Conservation (phyloP, 2,329 filamentous ascomycete species). For the Neocucurbitaria cava region DNA sequence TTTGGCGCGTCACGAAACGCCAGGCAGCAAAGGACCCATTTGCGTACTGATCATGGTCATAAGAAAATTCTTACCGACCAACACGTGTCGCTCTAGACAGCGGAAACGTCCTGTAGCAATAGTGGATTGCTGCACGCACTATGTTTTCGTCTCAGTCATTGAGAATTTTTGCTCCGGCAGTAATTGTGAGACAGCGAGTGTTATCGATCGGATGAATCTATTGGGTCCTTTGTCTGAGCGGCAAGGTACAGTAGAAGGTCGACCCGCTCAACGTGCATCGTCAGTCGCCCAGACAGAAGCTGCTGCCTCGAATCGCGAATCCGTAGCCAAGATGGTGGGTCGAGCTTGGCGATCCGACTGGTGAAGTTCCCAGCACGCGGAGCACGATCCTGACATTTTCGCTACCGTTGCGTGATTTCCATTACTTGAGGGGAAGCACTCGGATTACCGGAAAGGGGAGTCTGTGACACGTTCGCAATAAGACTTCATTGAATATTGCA, state of each 20-base stretch:
- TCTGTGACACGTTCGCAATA: constrained; percentile 26
- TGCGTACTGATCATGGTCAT: constrained; percentile 27
- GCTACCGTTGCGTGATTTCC: constrained; percentile 21
- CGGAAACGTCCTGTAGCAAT: constrained; percentile 19
- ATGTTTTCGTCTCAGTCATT: constrained; percentile 19
- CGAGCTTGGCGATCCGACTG: constrained; percentile 22
- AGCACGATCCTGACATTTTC: constrained; percentile 19
- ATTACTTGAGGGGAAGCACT: constrained; percentile 29
- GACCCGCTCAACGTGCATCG: constrained; percentile 22
- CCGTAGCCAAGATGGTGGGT: constrained; percentile 17
- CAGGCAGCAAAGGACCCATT: constrained; percentile 30
- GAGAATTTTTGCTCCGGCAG: constrained; percentile 12
- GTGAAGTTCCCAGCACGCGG: constrained; percentile 23
- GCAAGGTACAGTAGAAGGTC: constrained; percentile 25
- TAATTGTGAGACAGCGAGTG: constrained; percentile 27
- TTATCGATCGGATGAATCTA: constrained; percentile 9
- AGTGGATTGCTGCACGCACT: constrained; percentile 24
- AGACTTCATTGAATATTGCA: constrained; percentile 24
- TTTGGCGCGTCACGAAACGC: constrained; percentile 55
- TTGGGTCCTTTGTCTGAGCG: constrained; percentile 26
- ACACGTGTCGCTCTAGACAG: constrained; percentile 30
- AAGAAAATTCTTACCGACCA: constrained; percentile 15
- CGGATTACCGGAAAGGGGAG: constrained; percentile 21
- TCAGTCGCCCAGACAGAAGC: constrained; percentile 15
- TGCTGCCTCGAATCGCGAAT: constrained; percentile 23